Conservation (phyloP, 1,139 yeast species). For the Geotrichum restrictum region DNA sequence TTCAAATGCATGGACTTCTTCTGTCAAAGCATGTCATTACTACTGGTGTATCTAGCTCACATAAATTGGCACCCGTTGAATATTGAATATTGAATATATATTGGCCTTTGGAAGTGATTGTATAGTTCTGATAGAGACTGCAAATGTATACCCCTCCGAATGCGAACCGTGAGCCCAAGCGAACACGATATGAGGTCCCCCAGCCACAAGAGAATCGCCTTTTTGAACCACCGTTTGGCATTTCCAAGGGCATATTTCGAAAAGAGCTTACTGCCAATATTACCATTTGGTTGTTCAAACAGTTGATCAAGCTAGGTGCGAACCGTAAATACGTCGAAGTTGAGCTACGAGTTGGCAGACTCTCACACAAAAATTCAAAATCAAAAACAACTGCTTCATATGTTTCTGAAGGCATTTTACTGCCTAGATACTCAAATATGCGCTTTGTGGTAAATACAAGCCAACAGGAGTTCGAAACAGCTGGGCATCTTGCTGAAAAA, state of each 20-base stretch:
- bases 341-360: slow-evolving; percentile 6
- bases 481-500: neutral
- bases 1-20: too few species aligned
- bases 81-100: too few species aligned
- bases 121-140: too few species aligned
- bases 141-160: too few species aligned
- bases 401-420: neutral
- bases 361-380: neutral
- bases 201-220: too few species aligned
- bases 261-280: slow-evolving; percentile 9
- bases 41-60: too few species aligned
- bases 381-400: neutral
- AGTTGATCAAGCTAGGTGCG: slow-evolving; percentile 3
- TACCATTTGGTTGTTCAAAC: slow-evolving; percentile 8
- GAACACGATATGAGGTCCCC: too few species aligned
- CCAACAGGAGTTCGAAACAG: neutral
- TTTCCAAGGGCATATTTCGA: slow-evolving; percentile 3
- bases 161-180: too few species aligned
- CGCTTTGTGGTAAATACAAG: neutral
- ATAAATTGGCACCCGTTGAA: too few species aligned
- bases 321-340: slow-evolving; percentile 7
- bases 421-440: neutral
- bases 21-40: too few species aligned
- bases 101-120: too few species aligned
- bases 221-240: slow-evolving; percentile 3